phyloP scores from a whole-genome alignment of 1,284 basidiomycete species.

The Heterobasidion irregulare region DNA sequence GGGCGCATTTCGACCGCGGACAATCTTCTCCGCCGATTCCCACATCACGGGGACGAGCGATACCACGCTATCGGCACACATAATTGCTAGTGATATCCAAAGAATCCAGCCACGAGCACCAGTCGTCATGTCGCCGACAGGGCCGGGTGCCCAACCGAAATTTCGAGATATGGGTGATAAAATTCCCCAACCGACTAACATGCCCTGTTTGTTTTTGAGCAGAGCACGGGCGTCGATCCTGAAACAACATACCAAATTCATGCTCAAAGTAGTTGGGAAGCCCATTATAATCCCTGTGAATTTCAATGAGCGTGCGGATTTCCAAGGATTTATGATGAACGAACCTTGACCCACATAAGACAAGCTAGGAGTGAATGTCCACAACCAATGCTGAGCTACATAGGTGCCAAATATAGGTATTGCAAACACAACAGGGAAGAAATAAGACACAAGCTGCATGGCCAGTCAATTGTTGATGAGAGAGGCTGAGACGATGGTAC shows the following conservation, averaged over 20 bases:
- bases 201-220: constrained; percentile 45
- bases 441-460: constrained; percentile 65
- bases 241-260: constrained; percentile 61
- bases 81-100: constrained; percentile 92
- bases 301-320: not conserved
- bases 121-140: constrained; percentile 74
- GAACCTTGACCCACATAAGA: constrained; percentile 86
- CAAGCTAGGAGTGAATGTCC: constrained; percentile 90
- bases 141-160: constrained; percentile 85
- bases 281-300: constrained; percentile 93
- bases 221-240: constrained; percentile 11
- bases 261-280: constrained; percentile 86
- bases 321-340: constrained; percentile 8
- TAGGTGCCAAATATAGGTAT: constrained; percentile 87
- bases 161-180: constrained; percentile 82
- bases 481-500: constrained; percentile 17
- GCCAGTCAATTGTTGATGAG: not conserved
- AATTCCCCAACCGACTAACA: constrained; percentile 93
- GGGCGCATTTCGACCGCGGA: constrained; percentile 16
- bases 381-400: constrained; percentile 84
- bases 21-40: constrained; percentile 39
- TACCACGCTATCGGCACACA: constrained; percentile 86
- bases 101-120: constrained; percentile 92
- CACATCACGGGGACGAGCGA: constrained; percentile 70
- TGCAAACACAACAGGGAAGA: constrained; percentile 87